A percentile compares a stretch with the other conserved stretches of the same genome.
These are phyloP conservation scores for Dipodascus geniculatus DNA, from an alignment of 805 yeast species.

Conservation along the genomic window DNA sequence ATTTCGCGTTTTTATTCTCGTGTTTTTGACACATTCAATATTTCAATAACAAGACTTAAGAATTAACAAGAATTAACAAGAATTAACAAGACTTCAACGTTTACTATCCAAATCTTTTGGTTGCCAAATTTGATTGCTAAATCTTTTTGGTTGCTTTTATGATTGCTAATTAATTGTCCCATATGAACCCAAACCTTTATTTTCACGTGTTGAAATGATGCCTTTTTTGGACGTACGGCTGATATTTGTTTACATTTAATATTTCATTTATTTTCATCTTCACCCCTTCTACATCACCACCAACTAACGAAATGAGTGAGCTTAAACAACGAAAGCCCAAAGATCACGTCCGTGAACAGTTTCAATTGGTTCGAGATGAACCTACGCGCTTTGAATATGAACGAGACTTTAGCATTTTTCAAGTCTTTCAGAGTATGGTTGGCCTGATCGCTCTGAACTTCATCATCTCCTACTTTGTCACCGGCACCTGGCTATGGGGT, in stretches of 20 bases:
- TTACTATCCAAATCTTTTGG: too few relatives aligned
- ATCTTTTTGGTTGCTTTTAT: too few relatives aligned
- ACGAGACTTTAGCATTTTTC: conserved; percentile 16
- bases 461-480: conserved; percentile 44
- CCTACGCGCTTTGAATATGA: conserved; percentile 1
- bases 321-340: not conserved
- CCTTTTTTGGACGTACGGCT: too few relatives aligned
- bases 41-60: too few relatives aligned
- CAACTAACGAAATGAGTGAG: not conserved
- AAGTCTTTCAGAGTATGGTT: conserved; percentile 32
- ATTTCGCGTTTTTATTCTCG: too few relatives aligned
- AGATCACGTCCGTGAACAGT: not conserved
- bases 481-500: conserved; percentile 52
- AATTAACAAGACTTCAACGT: too few relatives aligned
- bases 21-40: too few relatives aligned
- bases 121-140: too few relatives aligned
- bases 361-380: conserved; percentile 1
- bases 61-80: too few relatives aligned
- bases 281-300: not conserved
- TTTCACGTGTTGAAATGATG: not conserved
- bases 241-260: too few relatives aligned
- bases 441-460: conserved; percentile 39
- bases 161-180: not conserved
- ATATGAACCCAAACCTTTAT: not conserved
- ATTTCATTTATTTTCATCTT: too few relatives aligned